Conservation (phyloP, 129 eudicot genomes). For the Flaveria bidentis region DNA sequence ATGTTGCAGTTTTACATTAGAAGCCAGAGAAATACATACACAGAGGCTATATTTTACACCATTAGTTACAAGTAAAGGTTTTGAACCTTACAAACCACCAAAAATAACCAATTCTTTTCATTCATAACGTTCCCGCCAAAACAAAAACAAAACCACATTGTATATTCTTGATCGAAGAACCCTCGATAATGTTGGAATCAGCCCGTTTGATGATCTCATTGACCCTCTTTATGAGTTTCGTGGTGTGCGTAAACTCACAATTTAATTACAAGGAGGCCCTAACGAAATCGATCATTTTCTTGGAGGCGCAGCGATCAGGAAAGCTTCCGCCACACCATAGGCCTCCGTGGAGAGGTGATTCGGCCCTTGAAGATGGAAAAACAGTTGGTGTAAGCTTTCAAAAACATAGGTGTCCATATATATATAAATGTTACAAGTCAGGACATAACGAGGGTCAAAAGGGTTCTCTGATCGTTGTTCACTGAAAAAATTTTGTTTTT, state of each 20-base stretch:
- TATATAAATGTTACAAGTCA: background rate
- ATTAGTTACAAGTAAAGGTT: constrained; percentile 21
- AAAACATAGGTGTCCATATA: background rate
- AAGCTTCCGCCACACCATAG: constrained; percentile 71
- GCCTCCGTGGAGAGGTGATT: constrained; percentile 84
- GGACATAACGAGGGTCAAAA: too few relatives aligned
- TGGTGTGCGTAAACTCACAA: constrained; percentile 29
- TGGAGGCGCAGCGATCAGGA: constrained; percentile 89
- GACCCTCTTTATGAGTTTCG: constrained; percentile 36
- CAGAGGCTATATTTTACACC: constrained; percentile 12
- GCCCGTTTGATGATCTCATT: constrained; percentile 24
- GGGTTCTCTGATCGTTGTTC: too few relatives aligned
- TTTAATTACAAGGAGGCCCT: constrained; percentile 67
- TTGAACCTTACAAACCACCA: constrained; percentile 24
- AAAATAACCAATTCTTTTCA: constrained; percentile 28
- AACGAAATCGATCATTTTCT: constrained; percentile 70
- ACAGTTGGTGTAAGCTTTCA: constrained; percentile 48
- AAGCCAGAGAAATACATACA: constrained; percentile 26
- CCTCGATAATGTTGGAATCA: constrained; percentile 24
- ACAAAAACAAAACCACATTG: background rate
- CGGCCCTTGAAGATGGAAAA: constrained; percentile 76
- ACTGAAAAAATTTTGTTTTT: too few relatives aligned
- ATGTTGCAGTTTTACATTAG: constrained; percentile 27
- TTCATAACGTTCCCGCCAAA: constrained; percentile 34
- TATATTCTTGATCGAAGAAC: constrained; percentile 17